Percentiles rank a stretch among this genome's conserved stretches.
phyloP scores from a whole-genome alignment of 2,329 filamentous ascomycete species.

The Fulvia fulva region DNA sequence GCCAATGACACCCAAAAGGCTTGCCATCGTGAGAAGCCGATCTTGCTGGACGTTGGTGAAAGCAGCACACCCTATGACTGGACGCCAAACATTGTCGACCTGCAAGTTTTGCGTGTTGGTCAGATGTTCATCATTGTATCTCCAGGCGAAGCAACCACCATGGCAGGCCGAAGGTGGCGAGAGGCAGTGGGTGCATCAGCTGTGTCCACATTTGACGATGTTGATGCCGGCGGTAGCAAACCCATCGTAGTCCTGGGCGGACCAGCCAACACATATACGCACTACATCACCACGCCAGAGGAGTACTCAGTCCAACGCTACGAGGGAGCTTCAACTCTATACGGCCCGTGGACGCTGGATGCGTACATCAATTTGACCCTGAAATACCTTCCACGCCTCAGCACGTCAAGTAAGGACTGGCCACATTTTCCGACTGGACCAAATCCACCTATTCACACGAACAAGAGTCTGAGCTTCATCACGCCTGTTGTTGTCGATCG shows the following conservation, averaged over 20 bases:
- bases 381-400: constrained; percentile 65
- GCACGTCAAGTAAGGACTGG: constrained; percentile 35
- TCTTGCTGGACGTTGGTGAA: constrained; percentile 84
- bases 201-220: constrained; percentile 14
- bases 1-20: constrained; percentile 65
- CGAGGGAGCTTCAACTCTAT: constrained; percentile 90
- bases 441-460: constrained; percentile 71
- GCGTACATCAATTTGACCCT: constrained; percentile 85
- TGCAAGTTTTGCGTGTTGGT: constrained; percentile 80
- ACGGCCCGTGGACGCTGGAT: constrained; percentile 74
- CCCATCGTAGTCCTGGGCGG: constrained; percentile 81
- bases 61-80: constrained; percentile 75
- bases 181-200: constrained; percentile 60
- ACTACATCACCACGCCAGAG: constrained; percentile 74
- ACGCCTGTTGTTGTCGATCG: constrained; percentile 71
- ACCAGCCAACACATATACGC: constrained; percentile 85
- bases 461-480: constrained; percentile 75
- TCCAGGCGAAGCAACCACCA: constrained; percentile 85
- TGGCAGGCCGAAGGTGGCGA: constrained; percentile 86
- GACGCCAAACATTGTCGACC: constrained; percentile 87
- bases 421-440: constrained; percentile 48
- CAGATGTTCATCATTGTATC: constrained; percentile 80
- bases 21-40: constrained; percentile 78
- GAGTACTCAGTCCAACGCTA: constrained; percentile 84
- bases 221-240: constrained; percentile 44